Percentiles rank a stretch among this genome's conserved stretches.
These are phyloP conservation scores for Gonium pectorale DNA, from an alignment of 139 green algal genomes.

Conservation along the genomic window DNA sequence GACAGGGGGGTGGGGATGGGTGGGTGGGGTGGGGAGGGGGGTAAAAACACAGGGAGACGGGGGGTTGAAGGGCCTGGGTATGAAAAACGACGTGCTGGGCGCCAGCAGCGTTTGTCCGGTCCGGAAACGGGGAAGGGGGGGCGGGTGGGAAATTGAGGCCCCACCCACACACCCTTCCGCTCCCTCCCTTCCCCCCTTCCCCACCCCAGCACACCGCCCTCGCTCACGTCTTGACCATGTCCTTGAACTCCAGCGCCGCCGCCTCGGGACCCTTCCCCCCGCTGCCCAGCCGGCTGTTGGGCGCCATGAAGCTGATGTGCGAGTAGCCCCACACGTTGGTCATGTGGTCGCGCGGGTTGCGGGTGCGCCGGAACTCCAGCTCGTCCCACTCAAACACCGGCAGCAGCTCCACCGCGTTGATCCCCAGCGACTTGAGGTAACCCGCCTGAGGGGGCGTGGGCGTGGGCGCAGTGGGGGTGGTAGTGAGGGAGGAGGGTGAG, in stretches of 20 bases:
- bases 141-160: no score
- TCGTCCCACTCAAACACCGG: constrained; percentile 97
- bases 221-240: constrained; percentile 83
- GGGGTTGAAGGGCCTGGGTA: neutral
- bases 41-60: neutral
- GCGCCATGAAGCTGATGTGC: constrained; percentile 90
- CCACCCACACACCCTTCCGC: no score
- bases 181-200: neutral
- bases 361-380: constrained; percentile 88
- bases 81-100: no score
- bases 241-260: constrained; percentile 90
- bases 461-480: neutral
- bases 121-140: no score
- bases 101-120: no score
- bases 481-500: neutral
- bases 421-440: constrained; percentile 82
- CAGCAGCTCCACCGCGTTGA: constrained; percentile 94
- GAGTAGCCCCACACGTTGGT: constrained; percentile 96
- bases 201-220: neutral
- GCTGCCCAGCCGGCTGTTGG: constrained; percentile 83
- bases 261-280: constrained; percentile 64
- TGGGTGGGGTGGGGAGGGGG: neutral
- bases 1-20: no score
- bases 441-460: constrained; percentile 46
- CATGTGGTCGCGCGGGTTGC: constrained; percentile 80